These are phyloP conservation scores for Candida easanensis DNA, from an alignment of 805 yeast species.

Conservation along the genomic window DNA sequence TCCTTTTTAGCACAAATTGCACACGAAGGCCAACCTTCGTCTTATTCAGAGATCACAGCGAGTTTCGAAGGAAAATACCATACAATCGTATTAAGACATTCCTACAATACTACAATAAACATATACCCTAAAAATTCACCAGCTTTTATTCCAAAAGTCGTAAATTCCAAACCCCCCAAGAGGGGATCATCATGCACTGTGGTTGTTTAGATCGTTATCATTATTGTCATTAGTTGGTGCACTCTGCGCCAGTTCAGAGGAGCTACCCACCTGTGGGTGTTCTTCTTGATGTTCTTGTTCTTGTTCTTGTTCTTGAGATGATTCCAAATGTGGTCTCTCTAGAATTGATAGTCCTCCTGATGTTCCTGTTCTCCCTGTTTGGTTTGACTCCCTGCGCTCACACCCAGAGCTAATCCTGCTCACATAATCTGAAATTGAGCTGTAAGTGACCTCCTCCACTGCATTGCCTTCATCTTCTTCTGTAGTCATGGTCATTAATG, in stretches of 20 bases:
- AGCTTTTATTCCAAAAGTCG: too few species aligned
- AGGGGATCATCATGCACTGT: not conserved
- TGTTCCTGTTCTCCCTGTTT: not conserved
- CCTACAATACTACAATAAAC: too few species aligned
- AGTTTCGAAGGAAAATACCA: too few species aligned
- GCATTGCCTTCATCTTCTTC: conserved; percentile 12
- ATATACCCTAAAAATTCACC: too few species aligned
- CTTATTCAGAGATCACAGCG: too few species aligned
- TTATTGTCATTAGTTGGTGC: not conserved
- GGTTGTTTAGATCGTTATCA: not conserved
- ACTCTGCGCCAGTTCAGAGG: not conserved
- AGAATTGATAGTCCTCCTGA: not conserved
- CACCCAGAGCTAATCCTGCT: conserved; percentile 17
- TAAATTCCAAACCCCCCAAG: too few species aligned
- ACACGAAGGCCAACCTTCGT: too few species aligned
- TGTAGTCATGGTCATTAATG: conserved; percentile 21
- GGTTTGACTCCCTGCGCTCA: conserved; percentile 2
- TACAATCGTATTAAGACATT: too few species aligned
- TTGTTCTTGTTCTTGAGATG: not conserved
- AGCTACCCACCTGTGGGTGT: not conserved
- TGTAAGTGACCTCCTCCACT: conserved; percentile 4
- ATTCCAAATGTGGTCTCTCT: not conserved
- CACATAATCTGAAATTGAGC: conserved; percentile 22
- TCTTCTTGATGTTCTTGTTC: not conserved
- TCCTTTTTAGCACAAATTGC: too few species aligned